Evolutionary conservation across 768 basidiomycete species (phyloP).

Genomic region (Dentipellis fragilis): DNA sequence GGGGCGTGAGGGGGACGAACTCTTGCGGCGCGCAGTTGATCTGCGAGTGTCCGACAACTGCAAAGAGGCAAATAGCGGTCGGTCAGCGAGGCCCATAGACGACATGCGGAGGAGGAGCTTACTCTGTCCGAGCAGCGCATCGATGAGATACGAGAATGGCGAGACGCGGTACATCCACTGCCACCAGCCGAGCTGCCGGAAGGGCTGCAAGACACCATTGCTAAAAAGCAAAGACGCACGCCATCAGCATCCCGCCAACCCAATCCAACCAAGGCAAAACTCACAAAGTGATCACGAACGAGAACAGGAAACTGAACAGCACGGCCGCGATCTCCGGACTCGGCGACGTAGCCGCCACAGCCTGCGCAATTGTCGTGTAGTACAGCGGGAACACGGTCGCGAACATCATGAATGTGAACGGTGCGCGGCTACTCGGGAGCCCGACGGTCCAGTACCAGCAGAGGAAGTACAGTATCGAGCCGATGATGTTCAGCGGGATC

Average conservation of each 20-base stretch:
- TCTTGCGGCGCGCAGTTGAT: conserved; percentile 53
- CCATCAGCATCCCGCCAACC: not conserved
- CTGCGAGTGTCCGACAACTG: conserved; percentile 39
- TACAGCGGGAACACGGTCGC: conserved; percentile 32
- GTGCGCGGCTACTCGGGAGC: conserved; percentile 26
- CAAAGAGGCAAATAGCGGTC: too few relatives aligned
- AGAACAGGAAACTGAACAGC: conserved; percentile 27
- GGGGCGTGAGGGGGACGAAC: conserved; percentile 40
- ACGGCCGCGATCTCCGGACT: conserved; percentile 30
- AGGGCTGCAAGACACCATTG: conserved; percentile 39
- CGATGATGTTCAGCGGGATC: conserved; percentile 33
- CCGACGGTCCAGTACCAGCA: conserved; percentile 43
- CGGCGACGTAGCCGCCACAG: conserved; percentile 31
- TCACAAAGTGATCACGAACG: conserved; percentile 33
- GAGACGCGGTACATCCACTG: conserved; percentile 29
- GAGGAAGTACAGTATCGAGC: conserved; percentile 30
- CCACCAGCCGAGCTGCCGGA: conserved; percentile 32
- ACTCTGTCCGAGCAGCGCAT: conserved; percentile 36
- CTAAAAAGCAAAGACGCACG: conserved; percentile 15
- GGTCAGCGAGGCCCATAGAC: not conserved
- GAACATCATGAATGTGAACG: conserved; percentile 29
- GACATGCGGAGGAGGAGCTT: conserved; percentile 7
- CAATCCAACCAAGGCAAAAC: conserved; percentile 5
- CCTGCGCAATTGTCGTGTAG: conserved; percentile 32
- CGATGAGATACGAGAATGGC: conserved; percentile 29